A percentile compares a stretch with the other conserved stretches of the same genome.
These are phyloP conservation scores for Lipomyces spencermartinsiae DNA, from an alignment of 805 yeast genomes.

Conservation along the genomic window DNA sequence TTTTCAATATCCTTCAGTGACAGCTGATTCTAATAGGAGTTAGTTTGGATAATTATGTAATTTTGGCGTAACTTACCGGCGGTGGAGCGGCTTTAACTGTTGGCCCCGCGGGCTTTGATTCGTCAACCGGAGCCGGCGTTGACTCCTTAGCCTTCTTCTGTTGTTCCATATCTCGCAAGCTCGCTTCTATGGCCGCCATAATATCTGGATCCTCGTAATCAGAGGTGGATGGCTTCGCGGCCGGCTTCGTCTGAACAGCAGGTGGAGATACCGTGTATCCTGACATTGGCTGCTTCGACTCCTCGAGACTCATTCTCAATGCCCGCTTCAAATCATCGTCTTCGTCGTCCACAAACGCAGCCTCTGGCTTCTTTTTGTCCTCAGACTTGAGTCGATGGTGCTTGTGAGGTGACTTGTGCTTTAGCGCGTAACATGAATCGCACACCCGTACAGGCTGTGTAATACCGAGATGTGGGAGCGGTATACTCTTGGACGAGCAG, in stretches of 20 bases:
- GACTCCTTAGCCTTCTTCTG: slow-evolving; percentile 40
- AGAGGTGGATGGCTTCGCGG: slow-evolving; percentile 8
- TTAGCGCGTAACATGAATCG: slow-evolving; percentile 79
- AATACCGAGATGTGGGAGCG: slow-evolving; percentile 84
- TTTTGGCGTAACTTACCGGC: neutral
- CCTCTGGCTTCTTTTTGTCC: slow-evolving; percentile 39
- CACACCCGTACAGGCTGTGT: slow-evolving; percentile 91
- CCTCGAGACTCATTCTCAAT: slow-evolving; percentile 76
- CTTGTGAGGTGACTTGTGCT: slow-evolving; percentile 48
- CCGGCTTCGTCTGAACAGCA: slow-evolving; percentile 14
- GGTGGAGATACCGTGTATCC: slow-evolving; percentile 43
- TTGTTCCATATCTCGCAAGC: slow-evolving; percentile 72
- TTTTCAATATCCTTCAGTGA: slow-evolving; percentile 71
- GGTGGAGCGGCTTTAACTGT: neutral
- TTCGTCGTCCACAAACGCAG: slow-evolving; percentile 54
- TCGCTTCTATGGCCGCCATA: slow-evolving; percentile 93
- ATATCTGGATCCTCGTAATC: slow-evolving; percentile 82
- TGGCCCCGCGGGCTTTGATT: slow-evolving; percentile 10
- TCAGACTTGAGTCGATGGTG: slow-evolving; percentile 27
- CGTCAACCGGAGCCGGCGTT: slow-evolving; percentile 37
- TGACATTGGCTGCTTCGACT: slow-evolving; percentile 43
- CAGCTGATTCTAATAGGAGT: slow-evolving; percentile 45
- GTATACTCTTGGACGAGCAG: slow-evolving; percentile 75
- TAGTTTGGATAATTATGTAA: neutral
- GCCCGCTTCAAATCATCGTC: slow-evolving; percentile 80